Base-by-base conservation (phyloP, 345 rosid species). In the Noccaea bulbosa region DNA sequence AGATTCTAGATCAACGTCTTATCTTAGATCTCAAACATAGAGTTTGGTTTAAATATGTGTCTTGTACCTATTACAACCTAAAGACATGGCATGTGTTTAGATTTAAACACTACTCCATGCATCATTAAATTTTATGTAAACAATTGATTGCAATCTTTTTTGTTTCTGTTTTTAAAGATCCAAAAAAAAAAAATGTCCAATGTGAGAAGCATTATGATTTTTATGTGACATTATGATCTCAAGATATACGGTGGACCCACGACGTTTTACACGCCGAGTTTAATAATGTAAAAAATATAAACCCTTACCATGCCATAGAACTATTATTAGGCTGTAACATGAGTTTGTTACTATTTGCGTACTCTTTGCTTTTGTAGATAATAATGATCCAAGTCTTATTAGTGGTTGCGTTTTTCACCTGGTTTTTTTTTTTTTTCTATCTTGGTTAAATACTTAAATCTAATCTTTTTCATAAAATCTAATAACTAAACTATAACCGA, bases 1-100 rank as follows among this genome's bases (percentile, higher is more conserved):
- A 55, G 17, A 62, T 32, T 62, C 9, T 24, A 45, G 64, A 63
- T 54, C 48, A 54, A 54, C 15, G 56, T 53, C 63, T 44, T 24
- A 39, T 38, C 59, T 39, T 73, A 66, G 66, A 65, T 73, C 66
- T 65, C 71, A 48, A 65, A 49, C 71, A 65, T 30, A 57, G 32
- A 57, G 41, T 48, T 57, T 48, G n/a, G 52, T 65, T 73, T 27
- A 65, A 15, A 41, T 49, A 41, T 58, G 51, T 70, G 62, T 65
- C 55, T 41, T 59, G 67, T 66, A 73, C 53, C 51, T 57, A 65
- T 33, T 32, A 57, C 72, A 73, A 58, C 54, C 40, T 43, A 67
- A 66, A 50, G 67, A 74, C 72, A 74, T 41, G 62, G 50, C 78
- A 74, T 74, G 78, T 67, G 68, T 41, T 66, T 50, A 74, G 62